Conservation (phyloP, 805 yeast species). For the Saccharomycopsis sp. region DNA sequence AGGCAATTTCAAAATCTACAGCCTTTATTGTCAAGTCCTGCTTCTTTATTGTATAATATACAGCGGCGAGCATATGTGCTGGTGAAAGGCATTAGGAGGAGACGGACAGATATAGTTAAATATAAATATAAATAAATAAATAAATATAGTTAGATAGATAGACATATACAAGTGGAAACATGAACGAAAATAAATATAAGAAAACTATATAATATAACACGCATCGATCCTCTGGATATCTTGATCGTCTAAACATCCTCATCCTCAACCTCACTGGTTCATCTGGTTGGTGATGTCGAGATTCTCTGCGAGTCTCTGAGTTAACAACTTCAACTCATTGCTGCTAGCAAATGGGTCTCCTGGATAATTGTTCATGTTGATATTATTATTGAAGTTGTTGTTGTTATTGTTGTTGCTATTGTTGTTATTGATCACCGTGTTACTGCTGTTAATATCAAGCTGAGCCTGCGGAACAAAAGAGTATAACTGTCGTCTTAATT, state of each 20-base stretch:
- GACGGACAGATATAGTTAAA: no score
- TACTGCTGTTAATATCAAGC: not conserved
- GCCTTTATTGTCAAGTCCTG: no score
- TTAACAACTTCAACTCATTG: not conserved
- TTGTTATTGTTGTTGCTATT: slow-evolving; percentile 4
- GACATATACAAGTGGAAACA: no score
- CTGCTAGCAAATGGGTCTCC: not conserved
- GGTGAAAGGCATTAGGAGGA: no score
- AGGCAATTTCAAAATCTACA: no score
- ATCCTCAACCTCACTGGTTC: not conserved
- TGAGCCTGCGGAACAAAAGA: not conserved
- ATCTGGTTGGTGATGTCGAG: not conserved
- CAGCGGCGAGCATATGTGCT: no score
- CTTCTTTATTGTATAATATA: no score
- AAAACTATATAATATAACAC: not conserved
- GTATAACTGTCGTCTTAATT: slow-evolving; percentile 23
- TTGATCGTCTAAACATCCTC: no score
- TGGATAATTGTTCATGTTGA: not conserved
- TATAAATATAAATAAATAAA: no score
- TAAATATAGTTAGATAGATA: no score
- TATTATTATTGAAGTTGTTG: not conserved
- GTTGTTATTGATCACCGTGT: not conserved
- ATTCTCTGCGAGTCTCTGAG: not conserved
- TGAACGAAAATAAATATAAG: not conserved
- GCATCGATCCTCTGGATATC: not conserved